Percentiles rank a stretch among this genome's conserved stretches.
These are phyloP conservation scores for Fusarium protoensiforme DNA, from an alignment of 2,329 filamentous ascomycete genomes.

Conservation along the genomic window DNA sequence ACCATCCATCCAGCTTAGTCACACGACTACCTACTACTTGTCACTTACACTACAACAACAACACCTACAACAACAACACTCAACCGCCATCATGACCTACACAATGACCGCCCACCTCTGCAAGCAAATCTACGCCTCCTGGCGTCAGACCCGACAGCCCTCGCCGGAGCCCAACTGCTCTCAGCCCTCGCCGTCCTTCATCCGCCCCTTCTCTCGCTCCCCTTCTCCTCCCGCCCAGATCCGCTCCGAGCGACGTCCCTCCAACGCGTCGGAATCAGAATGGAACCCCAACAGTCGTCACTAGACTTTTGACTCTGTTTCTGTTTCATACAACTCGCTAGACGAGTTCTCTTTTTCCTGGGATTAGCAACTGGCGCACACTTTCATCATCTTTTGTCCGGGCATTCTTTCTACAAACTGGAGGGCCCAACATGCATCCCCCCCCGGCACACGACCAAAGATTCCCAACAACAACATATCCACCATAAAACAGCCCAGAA, in stretches of 20 bases:
- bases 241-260: constrained; percentile 39
- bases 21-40: not conserved
- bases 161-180: constrained; percentile 48
- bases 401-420: not conserved
- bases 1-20: not conserved
- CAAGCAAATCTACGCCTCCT: constrained; percentile 70
- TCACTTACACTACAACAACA: not conserved
- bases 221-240: constrained; percentile 40
- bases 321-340: not conserved
- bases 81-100: constrained; percentile 61
- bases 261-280: constrained; percentile 41
- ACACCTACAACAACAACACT: not conserved
- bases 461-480: constrained; percentile 7
- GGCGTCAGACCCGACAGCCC: constrained; percentile 61
- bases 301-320: constrained; percentile 1
- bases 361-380: not conserved
- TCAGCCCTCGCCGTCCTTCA: constrained; percentile 39
- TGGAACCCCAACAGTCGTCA: constrained; percentile 37
- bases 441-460: not conserved
- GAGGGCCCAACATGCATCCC: not conserved
- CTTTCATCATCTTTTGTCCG: not conserved
- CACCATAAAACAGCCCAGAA: constrained; percentile 30
- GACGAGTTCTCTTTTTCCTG: not conserved
- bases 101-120: constrained; percentile 71
- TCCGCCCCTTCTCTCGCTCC: constrained; percentile 41